Evolutionary conservation across 495 filamentous ascomycete genomes (phyloP), one percentile per base, ranked within the genome.

Genomic region (Parmelia sp.): DNA sequence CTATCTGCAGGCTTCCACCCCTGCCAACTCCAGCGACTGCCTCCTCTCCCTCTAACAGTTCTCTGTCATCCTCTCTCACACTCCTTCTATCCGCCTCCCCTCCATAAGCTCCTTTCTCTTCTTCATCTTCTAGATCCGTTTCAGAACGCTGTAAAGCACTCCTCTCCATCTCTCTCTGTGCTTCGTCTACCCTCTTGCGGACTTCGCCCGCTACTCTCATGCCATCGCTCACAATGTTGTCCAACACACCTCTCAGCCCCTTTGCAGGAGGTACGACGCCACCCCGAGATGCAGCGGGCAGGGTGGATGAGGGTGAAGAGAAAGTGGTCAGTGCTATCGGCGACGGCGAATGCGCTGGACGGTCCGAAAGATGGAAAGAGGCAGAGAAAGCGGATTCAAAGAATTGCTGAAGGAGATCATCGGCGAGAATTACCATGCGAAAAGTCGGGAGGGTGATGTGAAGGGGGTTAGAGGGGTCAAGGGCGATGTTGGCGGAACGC

Each of bases 361-460:
- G 74, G 39, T 84, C 80, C 61, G 83, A 80, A 25, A 90, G 82
- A 57, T 78, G 81, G 78, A 90, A 89, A n/a, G 85, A 88, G 66
- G 84, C 84, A 0, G 86, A 81, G 77, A 90, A 89, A 64, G 83
- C 85, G 39, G 80, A 87, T 74, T 98, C 94, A 73, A 98, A 98
- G 75, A 98, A 98, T 68, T 91, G 87, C 70, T 98, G 93, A 17
- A 98, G 85, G 4, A 93, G 82, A 70, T 98, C 94, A 73, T 98
- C 94, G 63, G 94, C 94, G 27, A 98, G 84, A 53, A 98, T 87
- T 31, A 98, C 91, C 94, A 98, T 98, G 68, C 94, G 88, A 82
- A 98, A 98, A 27, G 94, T 98, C 0, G 95, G 95, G 12, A 98
- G 85, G 11, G 95, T 97, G 71, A 98, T 97, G 74, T 96, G 88